A percentile compares a stretch with the other conserved stretches of the same genome.
phyloP scores from a whole-genome alignment of 768 basidiomycete species.

The Trichaptum fuscoviolaceum region DNA sequence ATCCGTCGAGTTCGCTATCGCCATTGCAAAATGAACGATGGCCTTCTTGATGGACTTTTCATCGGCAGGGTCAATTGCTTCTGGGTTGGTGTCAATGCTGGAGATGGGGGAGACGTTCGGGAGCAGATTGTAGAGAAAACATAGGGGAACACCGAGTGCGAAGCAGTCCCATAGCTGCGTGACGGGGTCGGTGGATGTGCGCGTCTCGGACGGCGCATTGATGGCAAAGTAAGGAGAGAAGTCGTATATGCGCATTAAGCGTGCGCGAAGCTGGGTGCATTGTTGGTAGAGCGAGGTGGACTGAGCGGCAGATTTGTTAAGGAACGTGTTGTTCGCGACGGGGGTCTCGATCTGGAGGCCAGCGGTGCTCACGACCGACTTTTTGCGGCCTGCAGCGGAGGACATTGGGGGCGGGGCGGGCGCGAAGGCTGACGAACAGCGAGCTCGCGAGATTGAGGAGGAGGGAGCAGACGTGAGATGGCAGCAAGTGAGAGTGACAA shows the following conservation, averaged over 20 bases:
- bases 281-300: slow-evolving; percentile 90
- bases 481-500: slow-evolving; percentile 2
- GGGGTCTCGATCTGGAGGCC: slow-evolving; percentile 70
- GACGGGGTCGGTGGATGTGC: slow-evolving; percentile 87
- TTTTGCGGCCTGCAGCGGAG: slow-evolving; percentile 52
- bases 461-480: slow-evolving; percentile 3
- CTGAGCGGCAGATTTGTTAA: slow-evolving; percentile 86
- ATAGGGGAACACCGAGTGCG: slow-evolving; percentile 87
- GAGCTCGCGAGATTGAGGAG: not conserved
- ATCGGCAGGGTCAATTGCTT: slow-evolving; percentile 59
- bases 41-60: slow-evolving; percentile 88
- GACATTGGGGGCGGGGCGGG: slow-evolving; percentile 42
- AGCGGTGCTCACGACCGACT: slow-evolving; percentile 63
- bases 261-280: slow-evolving; percentile 72
- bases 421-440: not conserved
- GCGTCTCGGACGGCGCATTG: slow-evolving; percentile 50
- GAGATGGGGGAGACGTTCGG: slow-evolving; percentile 20
- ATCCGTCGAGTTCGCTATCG: slow-evolving; percentile 52
- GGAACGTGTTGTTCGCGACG: slow-evolving; percentile 75
- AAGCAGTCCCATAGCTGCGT: slow-evolving; percentile 93
- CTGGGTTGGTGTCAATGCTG: slow-evolving; percentile 62
- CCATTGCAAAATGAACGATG: slow-evolving; percentile 89
- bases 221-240: slow-evolving; percentile 58
- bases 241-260: slow-evolving; percentile 72
- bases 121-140: slow-evolving; percentile 93